Conservation (phyloP, 306 rosid genomes). For the Pterocarpus macrocarpus region DNA sequence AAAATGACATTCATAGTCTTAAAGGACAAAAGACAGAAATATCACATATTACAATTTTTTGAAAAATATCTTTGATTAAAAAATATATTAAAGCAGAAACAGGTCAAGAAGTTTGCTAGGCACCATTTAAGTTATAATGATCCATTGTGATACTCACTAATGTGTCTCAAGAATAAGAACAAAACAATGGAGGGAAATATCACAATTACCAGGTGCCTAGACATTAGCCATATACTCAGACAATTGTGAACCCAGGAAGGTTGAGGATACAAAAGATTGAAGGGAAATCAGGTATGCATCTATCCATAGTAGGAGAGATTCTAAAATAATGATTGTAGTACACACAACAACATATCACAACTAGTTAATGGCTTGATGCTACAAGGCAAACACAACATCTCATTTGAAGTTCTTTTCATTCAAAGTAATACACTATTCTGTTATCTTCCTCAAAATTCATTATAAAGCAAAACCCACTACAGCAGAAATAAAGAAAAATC, state of each 20-base stretch:
- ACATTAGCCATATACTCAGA: background rate
- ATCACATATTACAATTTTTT: background rate
- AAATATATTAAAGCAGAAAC: background rate
- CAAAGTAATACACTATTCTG: background rate
- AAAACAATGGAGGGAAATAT: background rate
- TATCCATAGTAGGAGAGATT: background rate
- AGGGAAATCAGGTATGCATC: background rate
- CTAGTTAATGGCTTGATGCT: background rate
- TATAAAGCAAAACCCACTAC: constrained; percentile 28
- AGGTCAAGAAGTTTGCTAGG: background rate
- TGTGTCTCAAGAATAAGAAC: constrained; percentile 16
- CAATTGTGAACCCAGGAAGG: background rate
- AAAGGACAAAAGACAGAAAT: background rate
- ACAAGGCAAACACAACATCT: constrained; percentile 34
- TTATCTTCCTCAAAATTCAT: background rate
- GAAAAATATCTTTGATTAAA: background rate
- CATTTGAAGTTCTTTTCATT: background rate
- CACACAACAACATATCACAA: background rate
- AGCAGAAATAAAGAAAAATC: constrained; percentile 1
- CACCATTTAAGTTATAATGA: background rate
- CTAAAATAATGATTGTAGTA: background rate
- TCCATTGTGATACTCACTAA: background rate
- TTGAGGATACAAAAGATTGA: constrained; percentile 1
- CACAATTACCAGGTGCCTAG: background rate
- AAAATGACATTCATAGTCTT: background rate